Conservation (phyloP, 2,329 filamentous ascomycete genomes). For the Fusarium sp. region DNA sequence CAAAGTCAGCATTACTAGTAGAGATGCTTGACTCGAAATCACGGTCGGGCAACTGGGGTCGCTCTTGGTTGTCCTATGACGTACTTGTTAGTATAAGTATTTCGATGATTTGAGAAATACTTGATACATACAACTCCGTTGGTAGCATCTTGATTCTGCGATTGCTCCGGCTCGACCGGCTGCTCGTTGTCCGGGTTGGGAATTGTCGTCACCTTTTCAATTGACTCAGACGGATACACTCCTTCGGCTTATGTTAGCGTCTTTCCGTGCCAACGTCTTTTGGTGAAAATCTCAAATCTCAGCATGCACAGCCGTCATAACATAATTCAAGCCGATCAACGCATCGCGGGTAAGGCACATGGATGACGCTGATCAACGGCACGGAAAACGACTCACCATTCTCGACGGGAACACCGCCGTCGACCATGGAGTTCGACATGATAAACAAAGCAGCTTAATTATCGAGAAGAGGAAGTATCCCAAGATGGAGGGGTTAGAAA, state of each 20-base stretch:
- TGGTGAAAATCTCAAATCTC: no score
- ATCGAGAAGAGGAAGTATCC: background rate
- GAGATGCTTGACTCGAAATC: constrained; percentile 31
- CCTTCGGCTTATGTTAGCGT: constrained; percentile 25
- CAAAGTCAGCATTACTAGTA: constrained; percentile 34
- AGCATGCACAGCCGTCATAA: background rate
- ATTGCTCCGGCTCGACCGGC: constrained; percentile 16
- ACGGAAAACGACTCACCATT: constrained; percentile 35
- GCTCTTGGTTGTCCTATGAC: constrained; percentile 2
- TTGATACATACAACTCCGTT: constrained; percentile 21
- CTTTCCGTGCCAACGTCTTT: background rate
- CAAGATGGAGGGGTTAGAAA: constrained; percentile 10
- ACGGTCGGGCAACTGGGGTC: constrained; percentile 17
- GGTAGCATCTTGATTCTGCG: constrained; percentile 1
- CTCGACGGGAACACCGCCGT: constrained; percentile 4
- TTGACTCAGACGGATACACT: constrained; percentile 7
- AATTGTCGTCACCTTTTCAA: constrained; percentile 40
- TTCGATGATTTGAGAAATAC: background rate
- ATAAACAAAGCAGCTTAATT: background rate
- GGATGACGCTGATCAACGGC: background rate
- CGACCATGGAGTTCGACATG: constrained; percentile 32
- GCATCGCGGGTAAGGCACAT: constrained; percentile 1
- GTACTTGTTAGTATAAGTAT: constrained; percentile 5
- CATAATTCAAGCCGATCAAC: background rate
- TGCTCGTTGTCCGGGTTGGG: constrained; percentile 32